Percentiles rank a stretch among this genome's conserved stretches.
phyloP scores from a whole-genome alignment of 75 land plant species.

The Larix kaempferi region DNA sequence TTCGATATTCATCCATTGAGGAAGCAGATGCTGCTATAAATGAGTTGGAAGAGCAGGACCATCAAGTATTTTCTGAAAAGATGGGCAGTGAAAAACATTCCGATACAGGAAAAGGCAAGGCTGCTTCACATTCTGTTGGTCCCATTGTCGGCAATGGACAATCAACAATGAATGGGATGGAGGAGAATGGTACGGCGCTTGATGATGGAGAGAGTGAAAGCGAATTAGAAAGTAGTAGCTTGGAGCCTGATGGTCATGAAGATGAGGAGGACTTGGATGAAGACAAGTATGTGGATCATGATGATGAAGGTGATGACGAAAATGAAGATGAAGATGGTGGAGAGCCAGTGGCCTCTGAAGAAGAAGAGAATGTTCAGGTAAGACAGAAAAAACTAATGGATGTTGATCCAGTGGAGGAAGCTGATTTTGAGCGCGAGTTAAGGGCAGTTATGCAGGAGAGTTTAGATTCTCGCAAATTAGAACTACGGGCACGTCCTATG shows the following conservation, averaged over 20 bases:
- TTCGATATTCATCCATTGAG: conserved; percentile 77
- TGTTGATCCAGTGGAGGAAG: conserved; percentile 85
- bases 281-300: conserved; percentile 53
- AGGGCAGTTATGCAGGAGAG: conserved; percentile 96
- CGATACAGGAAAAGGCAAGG: conserved; percentile 36
- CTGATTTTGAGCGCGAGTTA: conserved; percentile 86
- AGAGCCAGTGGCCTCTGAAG: conserved; percentile 65
- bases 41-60: conserved; percentile 87
- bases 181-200: conserved; percentile 51
- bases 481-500: conserved; percentile 72
- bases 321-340: conserved; percentile 70
- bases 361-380: conserved; percentile 85
- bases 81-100: conserved; percentile 38
- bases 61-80: conserved; percentile 52
- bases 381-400: conserved; percentile 62
- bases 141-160: conserved; percentile 34
- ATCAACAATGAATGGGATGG: conserved; percentile 26
- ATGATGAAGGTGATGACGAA: conserved; percentile 67
- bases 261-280: conserved; percentile 79
- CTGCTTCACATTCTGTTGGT: background rate
- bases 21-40: conserved; percentile 75
- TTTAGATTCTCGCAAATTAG: conserved; percentile 83
- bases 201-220: conserved; percentile 72
- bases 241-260: conserved; percentile 67
- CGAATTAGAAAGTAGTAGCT: conserved; percentile 83